phyloP scores from a whole-genome alignment of 176 grass and related monocot species.

The Eragrostis nindensis region DNA sequence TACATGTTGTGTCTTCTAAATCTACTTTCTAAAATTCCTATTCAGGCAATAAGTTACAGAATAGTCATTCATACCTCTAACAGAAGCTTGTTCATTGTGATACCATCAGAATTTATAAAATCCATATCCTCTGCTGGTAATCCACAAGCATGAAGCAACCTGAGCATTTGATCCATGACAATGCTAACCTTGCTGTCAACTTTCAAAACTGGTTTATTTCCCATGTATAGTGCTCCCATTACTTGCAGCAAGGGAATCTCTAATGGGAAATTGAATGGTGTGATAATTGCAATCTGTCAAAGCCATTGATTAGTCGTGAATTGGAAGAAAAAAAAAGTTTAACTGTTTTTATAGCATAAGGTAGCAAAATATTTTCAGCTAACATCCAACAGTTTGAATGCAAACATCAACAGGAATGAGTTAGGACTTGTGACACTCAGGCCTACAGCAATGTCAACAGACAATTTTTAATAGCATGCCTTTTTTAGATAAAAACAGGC shows the following conservation, averaged over 20 bases:
- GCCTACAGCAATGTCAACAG: not conserved
- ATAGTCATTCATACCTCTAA: conserved; percentile 61
- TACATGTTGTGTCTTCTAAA: conserved; percentile 1
- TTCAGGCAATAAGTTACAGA: not conserved
- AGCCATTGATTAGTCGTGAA: conserved; percentile 17
- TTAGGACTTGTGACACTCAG: not conserved
- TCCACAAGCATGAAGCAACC: conserved; percentile 87
- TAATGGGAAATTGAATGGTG: conserved; percentile 96
- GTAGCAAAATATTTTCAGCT: conserved; percentile 5
- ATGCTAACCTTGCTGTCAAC: conserved; percentile 99
- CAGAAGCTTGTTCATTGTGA: conserved; percentile 89
- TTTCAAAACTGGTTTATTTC: conserved; percentile 97
- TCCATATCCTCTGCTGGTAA: conserved; percentile 84
- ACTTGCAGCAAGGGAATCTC: conserved; percentile 95
- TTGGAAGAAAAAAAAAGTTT: not conserved
- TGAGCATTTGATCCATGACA: conserved; percentile 98
- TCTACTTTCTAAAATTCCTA: conserved; percentile 15
- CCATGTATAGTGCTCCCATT: conserved; percentile 98
- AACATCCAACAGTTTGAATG: conserved; percentile 18
- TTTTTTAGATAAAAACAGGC: not conserved
- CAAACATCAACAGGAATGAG: not conserved
- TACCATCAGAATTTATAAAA: conserved; percentile 97
- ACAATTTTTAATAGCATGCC: conserved; percentile 10
- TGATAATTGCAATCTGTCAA: conserved; percentile 93
- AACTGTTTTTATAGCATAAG: not conserved